Conservation (phyloP, 495 filamentous ascomycete genomes). For the Tuber aestivum region DNA sequence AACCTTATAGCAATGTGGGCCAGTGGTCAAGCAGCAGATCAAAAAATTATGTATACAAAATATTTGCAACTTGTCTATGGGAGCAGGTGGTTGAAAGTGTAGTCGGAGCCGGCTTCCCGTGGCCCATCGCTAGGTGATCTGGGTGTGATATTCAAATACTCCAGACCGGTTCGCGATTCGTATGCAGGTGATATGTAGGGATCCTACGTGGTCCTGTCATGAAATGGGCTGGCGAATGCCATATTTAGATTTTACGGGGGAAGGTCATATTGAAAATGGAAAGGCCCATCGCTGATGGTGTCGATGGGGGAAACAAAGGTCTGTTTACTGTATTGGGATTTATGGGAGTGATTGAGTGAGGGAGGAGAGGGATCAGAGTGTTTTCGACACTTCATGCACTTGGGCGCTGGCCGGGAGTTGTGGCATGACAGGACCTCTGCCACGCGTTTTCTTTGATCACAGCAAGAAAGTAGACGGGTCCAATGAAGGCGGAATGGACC, state of each 20-base stretch:
- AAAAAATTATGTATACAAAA: neutral
- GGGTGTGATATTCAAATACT: neutral
- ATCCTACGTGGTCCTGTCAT: slow-evolving; percentile 4
- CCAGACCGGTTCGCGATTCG: neutral
- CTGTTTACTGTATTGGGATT: neutral
- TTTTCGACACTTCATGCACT: slow-evolving; percentile 1
- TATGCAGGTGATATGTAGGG: neutral
- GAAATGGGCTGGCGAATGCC: neutral
- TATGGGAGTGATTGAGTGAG: neutral
- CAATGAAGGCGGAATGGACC: neutral
- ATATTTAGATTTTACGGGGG: neutral
- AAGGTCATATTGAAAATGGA: neutral
- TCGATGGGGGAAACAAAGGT: neutral
- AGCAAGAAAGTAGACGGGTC: slow-evolving; percentile 27
- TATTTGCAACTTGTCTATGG: neutral
- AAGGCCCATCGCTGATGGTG: neutral
- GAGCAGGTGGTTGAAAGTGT: neutral
- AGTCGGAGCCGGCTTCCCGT: neutral
- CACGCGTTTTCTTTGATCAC: slow-evolving; percentile 43
- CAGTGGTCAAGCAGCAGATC: neutral
- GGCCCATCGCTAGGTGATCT: neutral
- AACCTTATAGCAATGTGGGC: neutral
- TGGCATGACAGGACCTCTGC: slow-evolving; percentile 42
- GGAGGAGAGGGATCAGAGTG: neutral
- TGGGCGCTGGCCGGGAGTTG: slow-evolving; percentile 20